Base-by-base conservation (phyloP, 2,329 filamentous ascomycete species). In the Sporothrix protearum region DNA sequence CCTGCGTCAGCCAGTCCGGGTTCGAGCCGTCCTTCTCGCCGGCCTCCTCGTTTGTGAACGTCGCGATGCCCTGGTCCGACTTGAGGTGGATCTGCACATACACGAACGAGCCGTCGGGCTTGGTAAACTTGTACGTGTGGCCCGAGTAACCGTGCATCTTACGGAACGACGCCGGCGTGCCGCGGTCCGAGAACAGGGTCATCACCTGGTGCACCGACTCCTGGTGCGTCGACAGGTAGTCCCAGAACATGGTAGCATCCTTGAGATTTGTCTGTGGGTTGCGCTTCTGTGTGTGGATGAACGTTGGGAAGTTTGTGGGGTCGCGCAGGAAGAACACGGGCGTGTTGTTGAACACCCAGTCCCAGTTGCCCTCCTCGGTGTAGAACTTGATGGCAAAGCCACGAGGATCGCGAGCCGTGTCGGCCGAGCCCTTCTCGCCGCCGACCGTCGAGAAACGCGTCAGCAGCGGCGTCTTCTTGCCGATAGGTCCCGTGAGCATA, bases 281-380 rank as follows among this genome's bases (percentile, higher is more conserved):
- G 66, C 90, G 86, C 85, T 93, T 93, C 80, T 94, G 91, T 3
- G 90, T 91, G 82, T 92, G 91, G 74, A 92, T 92, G 80, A 93
- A 90, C 77, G 89, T 82, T 47, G 91, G 91, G 81, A 92, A 93
- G 79, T 93, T 92, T 77, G 86, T 85, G 2, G 91, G 90, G 76
- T 93, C 91, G 57, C 91, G 85, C 30, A 93, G 77, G 83, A 94
- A 93, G 84, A 94, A 94, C 33, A 93, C 85, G 1, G 91, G 91
- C 0, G 90, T 93, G 81, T 93, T 93, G 82, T 92, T 92, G 39
- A 88, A 89, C 4, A 91, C 88, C 49, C 91, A 83, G 75, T 92
- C 90, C 87, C 89, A 91, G 75, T 92, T 92, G 6, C 91, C 91
- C 76, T 94, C 91, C 0, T 91, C 82, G 0, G 91, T 93, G 77